Evolutionary conservation across 2,329 filamentous ascomycete genomes (phyloP).

Genomic region (Fusarium sp.): DNA sequence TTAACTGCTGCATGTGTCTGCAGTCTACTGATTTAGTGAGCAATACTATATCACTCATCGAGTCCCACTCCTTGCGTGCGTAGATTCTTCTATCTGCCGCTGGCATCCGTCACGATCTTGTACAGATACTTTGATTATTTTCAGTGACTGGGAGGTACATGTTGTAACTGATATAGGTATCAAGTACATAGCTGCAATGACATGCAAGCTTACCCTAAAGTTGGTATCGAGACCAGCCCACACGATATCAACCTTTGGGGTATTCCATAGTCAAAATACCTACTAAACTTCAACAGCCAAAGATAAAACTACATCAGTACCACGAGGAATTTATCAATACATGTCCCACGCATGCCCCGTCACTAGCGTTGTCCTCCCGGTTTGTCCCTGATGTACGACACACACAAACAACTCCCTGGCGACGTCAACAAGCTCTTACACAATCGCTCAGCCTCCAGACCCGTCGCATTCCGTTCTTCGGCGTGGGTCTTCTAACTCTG

Average conservation of each 20-base stretch:
- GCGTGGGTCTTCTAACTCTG: constrained; percentile 46
- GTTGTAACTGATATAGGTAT: neutral
- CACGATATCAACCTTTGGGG: neutral
- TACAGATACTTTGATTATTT: neutral
- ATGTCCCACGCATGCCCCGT: constrained; percentile 7
- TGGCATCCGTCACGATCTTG: neutral
- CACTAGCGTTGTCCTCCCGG: constrained; percentile 36
- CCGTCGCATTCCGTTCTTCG: constrained; percentile 41
- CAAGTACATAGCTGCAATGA: neutral
- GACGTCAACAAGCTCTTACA: constrained; percentile 33
- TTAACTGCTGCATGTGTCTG: neutral
- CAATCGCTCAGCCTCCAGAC: constrained; percentile 24
- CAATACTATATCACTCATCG: constrained; percentile 10
- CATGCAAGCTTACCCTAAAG: neutral
- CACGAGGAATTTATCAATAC: constrained; percentile 30
- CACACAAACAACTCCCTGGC: constrained; percentile 19
- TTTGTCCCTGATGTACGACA: constrained; percentile 41
- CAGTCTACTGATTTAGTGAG: neutral
- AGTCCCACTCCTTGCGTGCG: constrained; percentile 25
- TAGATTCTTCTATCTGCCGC: constrained; percentile 23
- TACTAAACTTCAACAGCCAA: neutral
- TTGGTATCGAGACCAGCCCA: neutral
- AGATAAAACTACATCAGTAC: neutral
- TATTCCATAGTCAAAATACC: neutral
- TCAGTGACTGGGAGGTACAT: neutral